These are phyloP conservation scores for Scenedesmus sp. DNA, from an alignment of 163 green algal species.

Conservation along the genomic window DNA sequence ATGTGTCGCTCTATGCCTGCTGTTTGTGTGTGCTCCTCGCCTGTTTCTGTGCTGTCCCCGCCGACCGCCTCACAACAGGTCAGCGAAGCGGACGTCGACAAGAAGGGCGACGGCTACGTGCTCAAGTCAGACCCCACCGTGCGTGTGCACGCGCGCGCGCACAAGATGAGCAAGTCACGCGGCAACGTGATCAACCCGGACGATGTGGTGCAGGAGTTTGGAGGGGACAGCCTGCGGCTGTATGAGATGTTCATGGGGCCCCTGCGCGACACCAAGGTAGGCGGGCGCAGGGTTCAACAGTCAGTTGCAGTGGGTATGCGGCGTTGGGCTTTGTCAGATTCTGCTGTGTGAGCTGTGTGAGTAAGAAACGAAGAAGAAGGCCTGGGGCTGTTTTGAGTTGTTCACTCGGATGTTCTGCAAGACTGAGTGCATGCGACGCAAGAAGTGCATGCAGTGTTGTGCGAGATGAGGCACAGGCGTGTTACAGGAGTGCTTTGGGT, in stretches of 20 bases:
- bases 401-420: no score
- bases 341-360: no score
- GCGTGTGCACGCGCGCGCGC: constrained; percentile 72
- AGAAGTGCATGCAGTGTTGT: no score
- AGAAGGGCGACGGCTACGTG: constrained; percentile 75
- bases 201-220: constrained; percentile 93
- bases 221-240: constrained; percentile 96
- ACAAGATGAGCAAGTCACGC: constrained; percentile 99
- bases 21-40: no score
- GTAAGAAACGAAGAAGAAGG: no score
- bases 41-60: background rate
- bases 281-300: background rate
- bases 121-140: constrained; percentile 80
- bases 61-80: constrained; percentile 40
- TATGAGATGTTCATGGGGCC: constrained; percentile 99
- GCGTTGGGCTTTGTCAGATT: no score
- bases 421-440: no score
- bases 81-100: constrained; percentile 69
- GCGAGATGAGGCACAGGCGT: no score
- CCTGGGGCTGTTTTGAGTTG: no score
- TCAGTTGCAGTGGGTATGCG: no score
- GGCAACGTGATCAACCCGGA: constrained; percentile 99
- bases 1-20: no score
- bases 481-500: no score
- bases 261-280: constrained; percentile 92